Conservation (phyloP, 1,284 basidiomycete genomes). For the Naganishia cerealis region DNA sequence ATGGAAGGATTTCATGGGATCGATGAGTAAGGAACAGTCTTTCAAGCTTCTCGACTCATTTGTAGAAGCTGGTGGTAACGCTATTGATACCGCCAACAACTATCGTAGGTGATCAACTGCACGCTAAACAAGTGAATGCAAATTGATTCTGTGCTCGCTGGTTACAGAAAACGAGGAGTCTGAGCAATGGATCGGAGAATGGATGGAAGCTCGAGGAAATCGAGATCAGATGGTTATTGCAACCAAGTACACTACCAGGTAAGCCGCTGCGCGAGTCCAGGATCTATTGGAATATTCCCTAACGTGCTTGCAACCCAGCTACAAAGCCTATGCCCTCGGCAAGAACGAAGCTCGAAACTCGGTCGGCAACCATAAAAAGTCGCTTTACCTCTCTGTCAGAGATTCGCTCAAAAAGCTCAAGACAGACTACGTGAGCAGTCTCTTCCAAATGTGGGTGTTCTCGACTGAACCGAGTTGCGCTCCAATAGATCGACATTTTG, state of each 20-base stretch:
- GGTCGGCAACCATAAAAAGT: slow-evolving; percentile 49
- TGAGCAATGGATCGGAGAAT: slow-evolving; percentile 56
- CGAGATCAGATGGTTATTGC: slow-evolving; percentile 58
- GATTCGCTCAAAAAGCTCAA: slow-evolving; percentile 53
- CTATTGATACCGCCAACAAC: slow-evolving; percentile 51
- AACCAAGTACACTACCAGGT: slow-evolving; percentile 54
- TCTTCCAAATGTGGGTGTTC: neutral
- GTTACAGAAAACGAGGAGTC: slow-evolving; percentile 41
- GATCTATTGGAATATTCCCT: slow-evolving; percentile 25
- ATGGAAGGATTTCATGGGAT: slow-evolving; percentile 23
- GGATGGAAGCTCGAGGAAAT: slow-evolving; percentile 50
- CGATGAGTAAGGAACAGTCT: slow-evolving; percentile 38
- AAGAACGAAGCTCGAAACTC: slow-evolving; percentile 45
- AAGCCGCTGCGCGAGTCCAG: neutral
- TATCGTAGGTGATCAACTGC: slow-evolving; percentile 37
- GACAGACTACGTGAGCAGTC: slow-evolving; percentile 48
- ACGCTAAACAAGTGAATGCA: neutral
- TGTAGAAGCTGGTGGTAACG: slow-evolving; percentile 42
- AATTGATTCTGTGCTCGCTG: neutral
- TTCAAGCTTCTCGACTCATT: slow-evolving; percentile 51
- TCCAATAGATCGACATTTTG: slow-evolving; percentile 51
- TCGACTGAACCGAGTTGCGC: neutral
- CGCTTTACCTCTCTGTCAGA: slow-evolving; percentile 40
- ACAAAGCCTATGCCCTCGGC: slow-evolving; percentile 26
- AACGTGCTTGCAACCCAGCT: slow-evolving; percentile 34